Conservation (phyloP, 352 stramenopile species). For the Pythium pectinolyticum region DNA sequence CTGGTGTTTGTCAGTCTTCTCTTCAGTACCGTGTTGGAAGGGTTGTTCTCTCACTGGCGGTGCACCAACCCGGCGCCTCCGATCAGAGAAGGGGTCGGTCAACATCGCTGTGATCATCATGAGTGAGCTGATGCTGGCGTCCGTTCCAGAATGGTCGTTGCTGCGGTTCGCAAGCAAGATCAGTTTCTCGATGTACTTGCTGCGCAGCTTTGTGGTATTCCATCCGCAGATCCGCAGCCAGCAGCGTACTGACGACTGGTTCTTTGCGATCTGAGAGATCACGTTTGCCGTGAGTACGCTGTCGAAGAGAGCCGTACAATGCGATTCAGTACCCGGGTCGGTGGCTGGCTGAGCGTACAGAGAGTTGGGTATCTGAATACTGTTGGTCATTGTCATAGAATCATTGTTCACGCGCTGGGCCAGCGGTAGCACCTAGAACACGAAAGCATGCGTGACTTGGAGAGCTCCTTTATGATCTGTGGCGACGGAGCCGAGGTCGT, state of each 20-base stretch:
- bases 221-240: slow-evolving; percentile 22
- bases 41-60: slow-evolving; percentile 34
- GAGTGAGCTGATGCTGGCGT: slow-evolving; percentile 37
- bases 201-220: slow-evolving; percentile 50
- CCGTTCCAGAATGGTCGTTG: slow-evolving; percentile 35
- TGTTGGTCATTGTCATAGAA: too few relatives aligned
- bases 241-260: slow-evolving; percentile 35
- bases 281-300: slow-evolving; percentile 30
- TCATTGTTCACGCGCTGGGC: too few relatives aligned
- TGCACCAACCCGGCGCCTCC: slow-evolving; percentile 25
- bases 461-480: too few relatives aligned
- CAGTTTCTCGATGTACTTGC: slow-evolving; percentile 45
- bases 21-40: slow-evolving; percentile 27
- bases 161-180: slow-evolving; percentile 38
- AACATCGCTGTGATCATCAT: slow-evolving; percentile 33
- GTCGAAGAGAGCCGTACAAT: slow-evolving; percentile 43
- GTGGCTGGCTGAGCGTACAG: slow-evolving; percentile 34
- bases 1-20: slow-evolving; percentile 18
- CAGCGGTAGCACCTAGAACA: too few relatives aligned
- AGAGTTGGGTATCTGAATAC: too few relatives aligned
- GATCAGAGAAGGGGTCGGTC: slow-evolving; percentile 14
- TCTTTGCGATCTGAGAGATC: slow-evolving; percentile 38
- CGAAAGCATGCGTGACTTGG: too few relatives aligned
- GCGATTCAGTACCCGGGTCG: slow-evolving; percentile 53
- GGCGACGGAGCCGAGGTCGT: too few relatives aligned